phyloP scores from a whole-genome alignment of 2,329 filamentous ascomycete genomes.

The Thelonectria olida region DNA sequence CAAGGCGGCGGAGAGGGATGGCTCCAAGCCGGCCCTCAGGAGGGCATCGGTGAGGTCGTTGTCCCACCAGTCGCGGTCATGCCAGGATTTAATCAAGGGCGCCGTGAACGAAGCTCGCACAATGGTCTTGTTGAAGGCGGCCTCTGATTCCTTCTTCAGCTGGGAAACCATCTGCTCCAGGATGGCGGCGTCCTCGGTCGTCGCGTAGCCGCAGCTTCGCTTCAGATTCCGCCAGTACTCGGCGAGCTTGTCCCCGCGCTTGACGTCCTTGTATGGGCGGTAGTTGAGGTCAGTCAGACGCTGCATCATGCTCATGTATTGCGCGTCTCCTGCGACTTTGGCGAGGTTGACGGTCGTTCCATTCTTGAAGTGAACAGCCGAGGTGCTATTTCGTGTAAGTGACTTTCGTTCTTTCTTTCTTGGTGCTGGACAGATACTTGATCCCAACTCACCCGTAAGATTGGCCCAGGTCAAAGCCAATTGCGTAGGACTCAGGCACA shows the following conservation, averaged over 20 bases:
- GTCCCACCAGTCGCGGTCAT: not conserved
- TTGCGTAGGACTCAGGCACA: not conserved
- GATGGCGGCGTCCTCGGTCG: not conserved
- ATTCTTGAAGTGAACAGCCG: not conserved
- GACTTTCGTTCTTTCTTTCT: too few species aligned
- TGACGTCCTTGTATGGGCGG: not conserved
- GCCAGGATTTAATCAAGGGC: not conserved
- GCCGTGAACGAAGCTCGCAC: not conserved
- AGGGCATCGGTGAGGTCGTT: not conserved
- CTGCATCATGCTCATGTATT: not conserved
- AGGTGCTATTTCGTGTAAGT: not conserved
- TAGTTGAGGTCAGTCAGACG: not conserved
- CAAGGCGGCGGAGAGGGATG: not conserved
- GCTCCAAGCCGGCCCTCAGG: not conserved
- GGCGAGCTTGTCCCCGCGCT: not conserved
- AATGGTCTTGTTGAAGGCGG: not conserved
- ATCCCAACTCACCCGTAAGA: not conserved
- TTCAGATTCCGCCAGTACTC: not conserved
- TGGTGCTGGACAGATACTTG: not conserved
- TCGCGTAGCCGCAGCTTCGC: not conserved
- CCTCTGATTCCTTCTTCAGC: not conserved
- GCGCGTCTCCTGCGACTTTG: not conserved
- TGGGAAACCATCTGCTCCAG: not conserved
- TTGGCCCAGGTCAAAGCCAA: not conserved
- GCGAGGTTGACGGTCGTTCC: not conserved